These are phyloP conservation scores for Pseudozyma hubeiensis DNA, from an alignment of 1,284 basidiomycete species.

Conservation along the genomic window DNA sequence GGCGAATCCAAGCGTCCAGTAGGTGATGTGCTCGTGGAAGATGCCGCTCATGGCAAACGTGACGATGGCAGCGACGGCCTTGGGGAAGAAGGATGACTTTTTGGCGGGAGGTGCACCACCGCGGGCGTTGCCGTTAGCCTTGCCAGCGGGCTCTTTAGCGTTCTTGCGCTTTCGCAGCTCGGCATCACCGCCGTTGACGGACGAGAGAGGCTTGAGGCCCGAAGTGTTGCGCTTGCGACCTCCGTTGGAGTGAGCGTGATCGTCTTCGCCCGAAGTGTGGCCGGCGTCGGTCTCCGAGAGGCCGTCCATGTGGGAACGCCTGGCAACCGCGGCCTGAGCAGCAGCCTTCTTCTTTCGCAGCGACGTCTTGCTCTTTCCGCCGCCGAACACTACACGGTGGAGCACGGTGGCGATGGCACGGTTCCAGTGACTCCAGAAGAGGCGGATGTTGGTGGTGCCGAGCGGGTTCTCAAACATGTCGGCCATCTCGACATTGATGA, in stretches of 20 bases:
- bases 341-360: conserved; percentile 33
- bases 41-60: conserved; percentile 65
- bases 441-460: conserved; percentile 64
- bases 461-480: conserved; percentile 67
- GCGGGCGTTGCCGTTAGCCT: conserved; percentile 16
- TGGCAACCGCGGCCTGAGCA: conserved; percentile 5
- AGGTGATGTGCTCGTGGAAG: conserved; percentile 67
- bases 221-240: conserved; percentile 15
- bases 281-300: conserved; percentile 63
- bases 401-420: conserved; percentile 66
- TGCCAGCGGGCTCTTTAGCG: conserved; percentile 7
- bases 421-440: conserved; percentile 69
- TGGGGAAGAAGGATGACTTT: conserved; percentile 55
- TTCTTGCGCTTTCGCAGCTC: conserved; percentile 31
- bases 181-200: conserved; percentile 16
- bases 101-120: conserved; percentile 13
- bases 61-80: conserved; percentile 58
- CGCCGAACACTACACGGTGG: conserved; percentile 67
- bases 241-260: conserved; percentile 25
- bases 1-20: conserved; percentile 59
- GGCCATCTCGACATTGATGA: conserved; percentile 64
- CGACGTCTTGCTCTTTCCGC: conserved; percentile 44
- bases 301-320: conserved; percentile 53
- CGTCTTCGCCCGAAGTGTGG: conserved; percentile 55
- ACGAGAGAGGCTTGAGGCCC: conserved; percentile 49